Conservation (phyloP, 768 basidiomycete genomes). For the Gyrodon lividus region DNA sequence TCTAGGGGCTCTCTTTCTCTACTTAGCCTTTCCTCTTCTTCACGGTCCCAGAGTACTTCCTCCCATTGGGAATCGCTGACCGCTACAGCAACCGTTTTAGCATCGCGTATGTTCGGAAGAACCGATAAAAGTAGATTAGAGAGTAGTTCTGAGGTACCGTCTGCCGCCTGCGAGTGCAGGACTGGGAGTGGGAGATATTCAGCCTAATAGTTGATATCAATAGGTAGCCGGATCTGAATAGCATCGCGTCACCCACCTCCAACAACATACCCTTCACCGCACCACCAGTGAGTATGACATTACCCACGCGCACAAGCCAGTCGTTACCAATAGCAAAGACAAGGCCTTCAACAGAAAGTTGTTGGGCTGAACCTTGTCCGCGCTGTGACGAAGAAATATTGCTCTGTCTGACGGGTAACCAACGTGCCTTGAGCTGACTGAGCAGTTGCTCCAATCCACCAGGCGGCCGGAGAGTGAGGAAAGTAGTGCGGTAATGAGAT, state of each 20-base stretch:
- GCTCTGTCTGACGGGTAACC: conserved; percentile 66
- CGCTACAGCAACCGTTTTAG: conserved; percentile 74
- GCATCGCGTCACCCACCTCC: conserved; percentile 49
- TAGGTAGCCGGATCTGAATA: conserved; percentile 1
- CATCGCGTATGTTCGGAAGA: conserved; percentile 69
- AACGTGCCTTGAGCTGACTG: conserved; percentile 69
- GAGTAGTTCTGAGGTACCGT: conserved; percentile 70
- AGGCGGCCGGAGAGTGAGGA: conserved; percentile 72
- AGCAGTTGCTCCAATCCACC: conserved; percentile 75
- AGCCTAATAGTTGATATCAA: conserved; percentile 45
- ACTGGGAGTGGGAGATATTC: conserved; percentile 79
- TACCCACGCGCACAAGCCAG: conserved; percentile 79
- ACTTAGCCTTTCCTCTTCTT: conserved; percentile 50
- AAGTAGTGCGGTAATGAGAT: conserved; percentile 71
- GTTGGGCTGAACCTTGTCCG: conserved; percentile 53
- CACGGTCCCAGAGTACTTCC: conserved; percentile 74
- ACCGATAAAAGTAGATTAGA: conserved; percentile 75
- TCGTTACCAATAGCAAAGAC: conserved; percentile 78
- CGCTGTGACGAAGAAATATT: conserved; percentile 39
- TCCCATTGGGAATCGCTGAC: conserved; percentile 80
- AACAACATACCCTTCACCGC: conserved; percentile 81
- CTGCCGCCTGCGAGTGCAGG: conserved; percentile 59
- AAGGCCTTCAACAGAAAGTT: conserved; percentile 70
- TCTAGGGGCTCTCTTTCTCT: conserved; percentile 20
- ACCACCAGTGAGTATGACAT: conserved; percentile 73